A percentile compares a stretch with the other conserved stretches of the same genome.
These are phyloP conservation scores for Plasmodium billcollinsi DNA, from an alignment of 169 alveolate species.

Conservation along the genomic window DNA sequence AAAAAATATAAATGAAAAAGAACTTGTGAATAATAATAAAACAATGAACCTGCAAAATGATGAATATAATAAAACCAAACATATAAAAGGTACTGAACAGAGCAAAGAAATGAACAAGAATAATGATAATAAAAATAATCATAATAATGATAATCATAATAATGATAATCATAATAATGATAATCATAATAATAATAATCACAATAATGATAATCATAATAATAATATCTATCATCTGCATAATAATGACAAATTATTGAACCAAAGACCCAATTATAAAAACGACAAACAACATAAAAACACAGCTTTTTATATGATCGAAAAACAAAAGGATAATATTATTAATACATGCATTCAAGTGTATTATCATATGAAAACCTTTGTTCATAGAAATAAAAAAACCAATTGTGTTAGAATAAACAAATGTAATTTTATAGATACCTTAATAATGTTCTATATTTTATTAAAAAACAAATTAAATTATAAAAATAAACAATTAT, in stretches of 20 bases:
- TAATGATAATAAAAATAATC: background rate
- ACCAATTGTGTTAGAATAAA: slow-evolving; percentile 36
- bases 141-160: background rate
- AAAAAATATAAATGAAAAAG: background rate
- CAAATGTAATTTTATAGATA: slow-evolving; percentile 43
- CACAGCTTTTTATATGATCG: slow-evolving; percentile 31
- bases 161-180: background rate
- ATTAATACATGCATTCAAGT: slow-evolving; percentile 55
- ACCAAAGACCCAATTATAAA: background rate
- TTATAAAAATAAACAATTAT: slow-evolving; percentile 64
- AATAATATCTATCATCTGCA: background rate
- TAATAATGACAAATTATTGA: background rate
- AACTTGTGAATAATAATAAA: background rate
- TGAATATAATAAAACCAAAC: background rate
- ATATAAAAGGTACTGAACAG: background rate
- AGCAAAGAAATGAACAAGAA: background rate
- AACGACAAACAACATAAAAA: slow-evolving; percentile 8
- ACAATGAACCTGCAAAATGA: background rate
- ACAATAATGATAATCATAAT: background rate
- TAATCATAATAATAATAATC: background rate
- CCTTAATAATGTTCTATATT: slow-evolving; percentile 58
- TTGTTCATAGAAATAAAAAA: slow-evolving; percentile 19
- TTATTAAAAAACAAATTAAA: slow-evolving; percentile 67
- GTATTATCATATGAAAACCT: slow-evolving; percentile 44
- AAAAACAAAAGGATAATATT: slow-evolving; percentile 38